Base-by-base conservation (phyloP, 2,329 filamentous ascomycete genomes). In the Canariomyces notabilis region DNA sequence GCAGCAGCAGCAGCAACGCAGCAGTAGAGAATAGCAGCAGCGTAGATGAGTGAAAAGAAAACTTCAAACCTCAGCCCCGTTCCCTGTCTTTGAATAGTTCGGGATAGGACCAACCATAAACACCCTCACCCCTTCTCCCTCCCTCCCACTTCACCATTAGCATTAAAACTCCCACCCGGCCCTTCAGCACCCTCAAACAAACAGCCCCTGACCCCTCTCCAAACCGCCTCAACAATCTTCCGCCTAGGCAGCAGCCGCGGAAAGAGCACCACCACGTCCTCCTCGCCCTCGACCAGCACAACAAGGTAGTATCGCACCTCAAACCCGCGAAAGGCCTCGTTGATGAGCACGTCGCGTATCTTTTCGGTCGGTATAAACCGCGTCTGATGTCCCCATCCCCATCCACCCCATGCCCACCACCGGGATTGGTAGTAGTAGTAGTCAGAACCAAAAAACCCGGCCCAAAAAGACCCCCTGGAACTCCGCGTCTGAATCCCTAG, bases 311-410 rank as follows among this genome's bases (percentile, higher is more conserved):
- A 95, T 33, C 84, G 73, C 29, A 97, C 89, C 67, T 90, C 88
- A 60, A 96, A 95, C 1, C 90, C 90, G 47, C 80, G 81, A 67
- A 97, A 97, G 3, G 90, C 93, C 71, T 98, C 93, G 64, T 96
- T 89, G 41, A 98, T 87, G 44, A 96, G 80, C 46, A 98, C 84
- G 64, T 98, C 93, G 62, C 87, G 87, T 48, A 98, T 94, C 67
- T 88, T 83, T 36, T 85, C 87, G 0, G 91, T 95, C 0, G 93
- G 91, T 49, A 98, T 97, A 65, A 83, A 77, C 46, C 77, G 67
- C 59, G 76, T 76, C 47, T 54, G 49, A 37, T 35, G 41, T 15
- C 45, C 48, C 51, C 42, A 16, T 40, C 46, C 18, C 9, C 34
- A 32, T 42, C 42, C 54, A 40, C 48, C 60, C 62, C 51, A 61